Percentiles rank a stretch among this genome's conserved stretches.
phyloP scores from a whole-genome alignment of 768 basidiomycete species.

The Serendipita sp. region DNA sequence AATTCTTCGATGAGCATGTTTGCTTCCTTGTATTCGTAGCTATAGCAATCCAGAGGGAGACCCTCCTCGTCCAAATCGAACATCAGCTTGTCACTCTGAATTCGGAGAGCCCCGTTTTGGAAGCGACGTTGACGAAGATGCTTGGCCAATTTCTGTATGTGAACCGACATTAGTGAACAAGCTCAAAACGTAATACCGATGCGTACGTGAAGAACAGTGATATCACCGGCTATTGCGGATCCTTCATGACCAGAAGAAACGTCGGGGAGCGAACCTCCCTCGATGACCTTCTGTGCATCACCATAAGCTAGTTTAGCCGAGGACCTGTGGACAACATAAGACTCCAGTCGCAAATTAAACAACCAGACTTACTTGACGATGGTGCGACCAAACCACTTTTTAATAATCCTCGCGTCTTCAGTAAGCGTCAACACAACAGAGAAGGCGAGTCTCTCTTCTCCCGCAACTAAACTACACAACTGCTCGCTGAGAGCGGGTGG shows the following conservation, averaged over 20 bases:
- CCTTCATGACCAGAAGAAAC: constrained; percentile 42
- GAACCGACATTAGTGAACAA: background rate
- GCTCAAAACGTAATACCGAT: background rate
- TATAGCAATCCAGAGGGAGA: constrained; percentile 61
- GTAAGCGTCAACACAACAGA: constrained; percentile 78
- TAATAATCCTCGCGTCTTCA: constrained; percentile 60
- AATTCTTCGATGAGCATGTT: constrained; percentile 86
- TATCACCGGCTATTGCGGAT: constrained; percentile 55
- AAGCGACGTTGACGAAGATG: constrained; percentile 58
- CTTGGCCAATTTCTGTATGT: constrained; percentile 37
- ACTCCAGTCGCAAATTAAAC: background rate
- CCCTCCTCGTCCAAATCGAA: constrained; percentile 73
- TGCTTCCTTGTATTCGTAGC: constrained; percentile 50
- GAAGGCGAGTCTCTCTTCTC: constrained; percentile 81
- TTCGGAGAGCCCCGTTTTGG: constrained; percentile 62
- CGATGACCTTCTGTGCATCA: constrained; percentile 68
- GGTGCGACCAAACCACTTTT: constrained; percentile 88
- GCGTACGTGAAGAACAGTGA: constrained; percentile 41
- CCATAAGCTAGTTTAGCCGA: constrained; percentile 71
- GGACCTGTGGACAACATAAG: constrained; percentile 36
- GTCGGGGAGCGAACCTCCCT: constrained; percentile 44
- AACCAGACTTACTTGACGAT: constrained; percentile 54
- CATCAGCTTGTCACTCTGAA: constrained; percentile 50
- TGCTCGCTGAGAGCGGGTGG: constrained; percentile 87
- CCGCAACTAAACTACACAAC: constrained; percentile 80